Evolutionary conservation across 2,329 filamentous ascomycete species (phyloP), one percentile per base, ranked within the genome.

Genomic region (Exophiala sp.): DNA sequence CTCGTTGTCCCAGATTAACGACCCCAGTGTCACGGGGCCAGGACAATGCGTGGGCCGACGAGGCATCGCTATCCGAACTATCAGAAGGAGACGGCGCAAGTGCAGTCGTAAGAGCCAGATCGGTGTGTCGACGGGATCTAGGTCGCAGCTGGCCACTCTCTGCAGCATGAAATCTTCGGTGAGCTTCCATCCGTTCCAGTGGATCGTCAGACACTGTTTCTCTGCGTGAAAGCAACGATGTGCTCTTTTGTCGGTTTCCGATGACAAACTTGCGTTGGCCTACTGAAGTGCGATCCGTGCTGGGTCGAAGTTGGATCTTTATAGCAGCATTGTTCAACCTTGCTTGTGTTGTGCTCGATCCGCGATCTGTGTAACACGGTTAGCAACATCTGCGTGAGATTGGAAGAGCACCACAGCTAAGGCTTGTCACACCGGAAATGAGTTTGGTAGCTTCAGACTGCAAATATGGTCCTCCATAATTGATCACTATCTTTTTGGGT

Each of bases 121-220:
- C 50, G 12, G 50, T 53, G 41, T 54, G 43, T 36, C 49, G 52
- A 12, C 52, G 54, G 33, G 36, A 39, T 24, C 59, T 56, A 11
- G 60, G 57, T 1, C 52, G 43, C 6, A 62, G 43, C 42, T 62
- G 60, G 29, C 62, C 60, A 39, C 57, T 59, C 36, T 64, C 62
- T 29, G 62, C 62, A n/a, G 60, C 58, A 46, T 64, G 62, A 41
- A 61, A 54, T 36, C 52, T 59, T 18, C 62, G 52, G 50, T 61
- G 58, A 29, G 58, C 58, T 45, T 64, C 58, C 60, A 63, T 63
- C 11, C 57, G 48, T 16, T 61, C 57, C n/a, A 63, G 50, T 9
- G 52, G 49, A 29, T 63, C 40, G n/a, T 63, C 50, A 47, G 57
- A 52, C n/a, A 43, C 29, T 6, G 33, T 32, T 33, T 57, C 41